A percentile compares a stretch with the other conserved stretches of the same genome.
phyloP scores from a whole-genome alignment of 345 rosid species.

The Ceriops tagal region DNA sequence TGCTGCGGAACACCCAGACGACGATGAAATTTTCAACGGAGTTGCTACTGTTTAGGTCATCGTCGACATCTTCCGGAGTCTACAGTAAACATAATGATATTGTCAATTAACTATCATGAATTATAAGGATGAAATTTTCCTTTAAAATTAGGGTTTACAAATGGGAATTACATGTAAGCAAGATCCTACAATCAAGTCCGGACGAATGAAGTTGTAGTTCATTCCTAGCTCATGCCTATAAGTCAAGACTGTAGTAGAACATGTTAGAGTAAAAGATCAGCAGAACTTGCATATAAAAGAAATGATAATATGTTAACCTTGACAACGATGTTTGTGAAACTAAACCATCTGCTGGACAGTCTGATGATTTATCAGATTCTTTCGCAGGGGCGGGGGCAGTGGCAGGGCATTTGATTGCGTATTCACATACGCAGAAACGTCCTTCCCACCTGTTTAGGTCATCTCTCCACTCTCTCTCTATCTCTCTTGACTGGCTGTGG shows the following conservation, averaged over 20 bases:
- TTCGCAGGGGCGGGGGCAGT: too few species aligned
- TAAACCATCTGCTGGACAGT: neutral
- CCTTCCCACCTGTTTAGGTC: too few species aligned
- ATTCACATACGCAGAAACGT: too few species aligned
- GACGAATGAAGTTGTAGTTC: constrained; percentile 79
- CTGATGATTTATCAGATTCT: too few species aligned
- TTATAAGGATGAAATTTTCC: neutral
- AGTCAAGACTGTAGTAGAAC: constrained; percentile 64
- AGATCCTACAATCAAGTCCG: constrained; percentile 92
- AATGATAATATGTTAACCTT: neutral
- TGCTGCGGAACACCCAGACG: too few species aligned
- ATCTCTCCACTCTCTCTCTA: too few species aligned
- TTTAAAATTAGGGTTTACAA: constrained; percentile 7
- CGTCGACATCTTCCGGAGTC: constrained; percentile 84
- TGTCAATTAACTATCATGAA: neutral
- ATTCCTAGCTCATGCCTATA: constrained; percentile 93
- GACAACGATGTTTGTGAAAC: constrained; percentile 1
- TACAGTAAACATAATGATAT: constrained; percentile 15
- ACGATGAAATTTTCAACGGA: too few species aligned
- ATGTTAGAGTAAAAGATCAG: constrained; percentile 25
- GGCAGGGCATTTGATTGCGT: too few species aligned
- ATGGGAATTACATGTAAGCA: constrained; percentile 73
- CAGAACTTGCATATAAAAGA: neutral
- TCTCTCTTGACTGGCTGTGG: too few species aligned
- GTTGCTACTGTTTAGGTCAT: too few species aligned